Evolutionary conservation across 1,284 basidiomycete species (phyloP).

Genomic region (Cryptococcus amylolentus): DNA sequence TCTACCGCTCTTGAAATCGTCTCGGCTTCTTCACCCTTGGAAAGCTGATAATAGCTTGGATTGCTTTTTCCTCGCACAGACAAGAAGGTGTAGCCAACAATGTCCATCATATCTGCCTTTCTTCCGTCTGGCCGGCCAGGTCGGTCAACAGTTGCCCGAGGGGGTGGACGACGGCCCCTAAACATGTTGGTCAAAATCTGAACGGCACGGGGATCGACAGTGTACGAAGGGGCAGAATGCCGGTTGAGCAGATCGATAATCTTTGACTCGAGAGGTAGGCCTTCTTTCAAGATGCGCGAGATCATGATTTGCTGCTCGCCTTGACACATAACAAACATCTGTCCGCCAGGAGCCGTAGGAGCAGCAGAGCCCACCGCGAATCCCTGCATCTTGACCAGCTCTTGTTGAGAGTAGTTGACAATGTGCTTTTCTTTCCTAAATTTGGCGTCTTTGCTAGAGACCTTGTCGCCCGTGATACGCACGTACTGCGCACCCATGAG

Average conservation of each 20-base stretch:
- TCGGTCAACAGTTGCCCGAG: constrained; percentile 18
- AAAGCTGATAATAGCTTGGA: constrained; percentile 77
- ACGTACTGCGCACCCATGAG: constrained; percentile 91
- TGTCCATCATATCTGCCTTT: constrained; percentile 70
- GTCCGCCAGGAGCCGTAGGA: constrained; percentile 52
- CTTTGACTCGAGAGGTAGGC: constrained; percentile 81
- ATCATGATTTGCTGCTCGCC: constrained; percentile 74
- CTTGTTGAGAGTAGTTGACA: constrained; percentile 72
- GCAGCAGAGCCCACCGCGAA: constrained; percentile 58
- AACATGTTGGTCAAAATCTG: neutral
- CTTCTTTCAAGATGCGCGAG: constrained; percentile 75
- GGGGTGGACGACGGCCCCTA: neutral
- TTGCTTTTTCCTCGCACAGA: constrained; percentile 69
- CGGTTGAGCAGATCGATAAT: constrained; percentile 51
- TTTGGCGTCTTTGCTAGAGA: constrained; percentile 13
- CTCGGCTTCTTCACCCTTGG: constrained; percentile 52
- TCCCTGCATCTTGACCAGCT: constrained; percentile 88
- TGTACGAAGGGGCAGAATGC: constrained; percentile 5
- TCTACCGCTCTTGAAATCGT: constrained; percentile 71
- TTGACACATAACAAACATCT: constrained; percentile 83
- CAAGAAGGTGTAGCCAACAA: constrained; percentile 77
- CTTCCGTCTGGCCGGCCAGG: constrained; percentile 48
- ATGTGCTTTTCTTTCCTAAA: constrained; percentile 60
- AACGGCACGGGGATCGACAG: constrained; percentile 3
- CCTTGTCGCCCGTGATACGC: constrained; percentile 43